Evolutionary conservation across 495 filamentous ascomycete species (phyloP), one percentile per base, ranked within the genome.

Genomic region (Zalerion maritima): DNA sequence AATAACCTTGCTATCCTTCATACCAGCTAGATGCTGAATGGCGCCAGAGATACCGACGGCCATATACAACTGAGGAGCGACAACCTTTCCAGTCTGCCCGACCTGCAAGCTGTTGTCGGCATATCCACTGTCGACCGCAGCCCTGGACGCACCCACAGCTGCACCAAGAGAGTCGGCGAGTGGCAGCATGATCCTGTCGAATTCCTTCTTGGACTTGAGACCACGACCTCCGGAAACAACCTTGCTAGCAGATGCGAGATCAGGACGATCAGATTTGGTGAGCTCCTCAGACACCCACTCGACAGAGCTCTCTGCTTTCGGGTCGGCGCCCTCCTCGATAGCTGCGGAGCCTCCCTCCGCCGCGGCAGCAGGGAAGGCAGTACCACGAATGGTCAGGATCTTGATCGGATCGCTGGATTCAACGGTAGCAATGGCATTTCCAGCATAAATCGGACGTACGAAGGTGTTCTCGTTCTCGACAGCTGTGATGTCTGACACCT

Each of bases 1-100:
- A 66, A 97, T 97, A 36, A 97, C 91, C 66, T 97, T 97, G 64
- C 82, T 92, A 51, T 97, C 89, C 71, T 97, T 97, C 89, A 97
- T 97, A 49, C 89, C 89, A 23, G 91, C 91, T 56, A 97, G 60
- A 69, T 97, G 89, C 58, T 97, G 89, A 39, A 97, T 97, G 14
- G 89, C 89, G 26, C 89, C 89, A 4, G 80, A 89, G 46, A 97
- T 96, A 45, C 89, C 89, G 10, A 85, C 87, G 18, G 82, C 89
- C 34, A 97, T 68, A 50, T 97, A 97, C 36, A 96, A 60, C 54
- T 97, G 78, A 31, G 89, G 89, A 23, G 89, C 89, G 18, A 97
- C 85, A 35, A 94, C 91, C 71, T 97, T 97, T 36, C 89, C 89
- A 5, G 89, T 97, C 60, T 97, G 89, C 7, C 89, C 89, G 38